A percentile compares a stretch with the other conserved stretches of the same genome.
phyloP scores from a whole-genome alignment of 306 rosid genomes.

The Quercus mongolica region DNA sequence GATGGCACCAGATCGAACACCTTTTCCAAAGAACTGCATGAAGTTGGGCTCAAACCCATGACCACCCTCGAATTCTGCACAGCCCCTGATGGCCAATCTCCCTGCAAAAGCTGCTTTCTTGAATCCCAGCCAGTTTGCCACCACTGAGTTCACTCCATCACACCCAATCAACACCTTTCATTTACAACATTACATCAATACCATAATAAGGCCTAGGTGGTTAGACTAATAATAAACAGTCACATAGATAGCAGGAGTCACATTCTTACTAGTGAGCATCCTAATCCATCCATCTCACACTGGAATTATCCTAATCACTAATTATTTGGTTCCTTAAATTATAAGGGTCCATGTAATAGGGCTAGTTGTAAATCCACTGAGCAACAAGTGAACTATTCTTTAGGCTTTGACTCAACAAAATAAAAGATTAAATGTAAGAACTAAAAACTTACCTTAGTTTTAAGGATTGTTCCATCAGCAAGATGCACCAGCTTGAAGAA shows the following conservation, averaged over 20 bases:
- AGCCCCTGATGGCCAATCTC: conserved; percentile 24
- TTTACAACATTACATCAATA: background rate
- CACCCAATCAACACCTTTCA: conserved; percentile 19
- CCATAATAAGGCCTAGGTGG: background rate
- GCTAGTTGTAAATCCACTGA: background rate
- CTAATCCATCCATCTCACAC: background rate
- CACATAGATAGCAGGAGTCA: background rate
- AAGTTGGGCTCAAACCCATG: conserved; percentile 25
- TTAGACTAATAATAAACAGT: background rate
- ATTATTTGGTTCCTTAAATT: background rate
- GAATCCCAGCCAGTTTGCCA: conserved; percentile 25
- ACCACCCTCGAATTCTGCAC: background rate
- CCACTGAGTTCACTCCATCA: conserved; percentile 31
- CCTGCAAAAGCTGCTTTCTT: conserved; percentile 12
- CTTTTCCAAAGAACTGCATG: conserved; percentile 28
- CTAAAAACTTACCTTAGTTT: background rate
- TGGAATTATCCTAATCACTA: background rate
- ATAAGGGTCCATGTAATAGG: too few species aligned
- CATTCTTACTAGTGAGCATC: background rate
- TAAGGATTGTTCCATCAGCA: conserved; percentile 5
- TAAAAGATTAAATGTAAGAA: background rate
- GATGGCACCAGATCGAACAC: conserved; percentile 24
- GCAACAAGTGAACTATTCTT: background rate
- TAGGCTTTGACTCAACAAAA: background rate
- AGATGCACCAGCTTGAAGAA: background rate